Conservation (phyloP, 495 filamentous ascomycete species). For the Talaromyces adpressus region DNA sequence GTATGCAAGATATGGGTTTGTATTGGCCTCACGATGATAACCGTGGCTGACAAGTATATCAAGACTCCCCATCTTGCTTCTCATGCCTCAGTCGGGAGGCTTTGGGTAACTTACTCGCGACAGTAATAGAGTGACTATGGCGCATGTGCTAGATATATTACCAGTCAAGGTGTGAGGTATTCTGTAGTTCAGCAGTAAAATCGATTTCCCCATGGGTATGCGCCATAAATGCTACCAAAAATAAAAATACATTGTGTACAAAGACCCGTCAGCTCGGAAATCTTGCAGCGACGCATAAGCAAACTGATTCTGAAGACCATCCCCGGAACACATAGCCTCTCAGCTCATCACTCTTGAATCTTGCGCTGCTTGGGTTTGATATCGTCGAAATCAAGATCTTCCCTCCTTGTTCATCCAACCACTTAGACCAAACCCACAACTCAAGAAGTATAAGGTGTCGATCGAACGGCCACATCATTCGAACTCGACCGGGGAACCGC, state of each 20-base stretch:
- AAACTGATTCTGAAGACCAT: not conserved
- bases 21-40: not conserved
- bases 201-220: not conserved
- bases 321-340: not conserved
- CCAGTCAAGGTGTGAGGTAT: not conserved
- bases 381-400: not conserved
- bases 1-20: not conserved
- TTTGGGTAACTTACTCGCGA: not conserved
- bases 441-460: not conserved
- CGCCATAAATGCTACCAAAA: slow-evolving; percentile 1
- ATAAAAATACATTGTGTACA: slow-evolving; percentile 1
- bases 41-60: not conserved
- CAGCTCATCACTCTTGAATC: not conserved
- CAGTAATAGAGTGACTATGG: not conserved
- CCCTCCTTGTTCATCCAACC: not conserved
- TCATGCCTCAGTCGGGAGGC: not conserved
- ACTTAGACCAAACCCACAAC: not conserved
- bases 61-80: not conserved
- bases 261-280: not conserved
- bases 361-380: not conserved
- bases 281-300: not conserved
- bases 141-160: not conserved
- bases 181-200: not conserved
- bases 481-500: not conserved
- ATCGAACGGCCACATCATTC: not conserved